Percentiles rank a stretch among this genome's conserved stretches.
Conservation (phyloP, 768 basidiomycete species). For the Suillus clintonianus region DNA sequence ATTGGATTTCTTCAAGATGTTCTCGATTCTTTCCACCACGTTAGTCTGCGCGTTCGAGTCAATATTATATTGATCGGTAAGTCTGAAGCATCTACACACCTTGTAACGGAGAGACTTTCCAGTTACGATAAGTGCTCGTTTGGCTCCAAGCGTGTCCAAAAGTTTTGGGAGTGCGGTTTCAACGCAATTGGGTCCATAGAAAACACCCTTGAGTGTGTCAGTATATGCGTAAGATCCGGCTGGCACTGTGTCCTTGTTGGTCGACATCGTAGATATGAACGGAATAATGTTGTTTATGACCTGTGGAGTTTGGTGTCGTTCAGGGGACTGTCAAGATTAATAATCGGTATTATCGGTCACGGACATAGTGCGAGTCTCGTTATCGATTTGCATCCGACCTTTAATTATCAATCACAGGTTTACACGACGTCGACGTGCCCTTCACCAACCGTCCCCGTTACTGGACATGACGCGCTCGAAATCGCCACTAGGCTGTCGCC, state of each 20-base stretch:
- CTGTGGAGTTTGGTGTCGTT: not conserved
- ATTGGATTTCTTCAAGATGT: constrained; percentile 53
- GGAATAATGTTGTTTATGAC: not conserved
- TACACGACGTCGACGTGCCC: too few relatives aligned
- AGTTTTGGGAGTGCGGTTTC: constrained; percentile 65
- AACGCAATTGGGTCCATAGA: constrained; percentile 73
- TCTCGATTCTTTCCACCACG: constrained; percentile 24
- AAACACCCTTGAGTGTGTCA: constrained; percentile 65
- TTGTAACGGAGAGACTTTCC: constrained; percentile 69
- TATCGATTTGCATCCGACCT: not conserved
- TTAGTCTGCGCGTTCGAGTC: constrained; percentile 24
- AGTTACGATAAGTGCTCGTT: constrained; percentile 71
- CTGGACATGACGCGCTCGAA: not conserved
- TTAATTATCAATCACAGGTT: not conserved
- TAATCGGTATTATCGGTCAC: not conserved
- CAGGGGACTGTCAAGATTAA: not conserved
- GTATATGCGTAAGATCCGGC: constrained; percentile 68
- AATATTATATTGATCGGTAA: constrained; percentile 1
- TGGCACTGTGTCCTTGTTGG: constrained; percentile 13
- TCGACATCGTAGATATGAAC: not conserved
- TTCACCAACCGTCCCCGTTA: not conserved
- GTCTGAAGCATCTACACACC: constrained; percentile 33
- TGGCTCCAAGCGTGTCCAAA: constrained; percentile 51
- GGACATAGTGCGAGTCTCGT: too few relatives aligned
- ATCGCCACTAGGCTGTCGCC: not conserved